phyloP scores from a whole-genome alignment of 2,329 filamentous ascomycete genomes.

The Botrytis elliptica region DNA sequence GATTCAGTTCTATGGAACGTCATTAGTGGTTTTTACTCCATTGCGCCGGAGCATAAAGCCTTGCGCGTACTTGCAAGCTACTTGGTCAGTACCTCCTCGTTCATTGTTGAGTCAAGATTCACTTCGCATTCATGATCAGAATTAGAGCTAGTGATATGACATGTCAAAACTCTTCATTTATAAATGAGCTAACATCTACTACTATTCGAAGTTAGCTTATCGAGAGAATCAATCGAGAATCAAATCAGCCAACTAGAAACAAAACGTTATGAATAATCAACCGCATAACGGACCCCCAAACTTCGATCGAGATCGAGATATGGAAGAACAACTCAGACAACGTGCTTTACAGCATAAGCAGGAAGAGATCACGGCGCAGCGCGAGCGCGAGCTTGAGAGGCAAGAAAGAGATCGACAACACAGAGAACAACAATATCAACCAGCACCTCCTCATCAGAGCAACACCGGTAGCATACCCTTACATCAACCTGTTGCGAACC shows the following conservation, averaged over 20 bases:
- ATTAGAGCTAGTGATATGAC: not conserved
- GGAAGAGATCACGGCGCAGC: constrained; percentile 57
- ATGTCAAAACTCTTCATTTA: not conserved
- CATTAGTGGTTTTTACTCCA: constrained; percentile 17
- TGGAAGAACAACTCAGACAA: constrained; percentile 54
- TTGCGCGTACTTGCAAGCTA: constrained; percentile 21
- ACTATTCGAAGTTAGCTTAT: not conserved
- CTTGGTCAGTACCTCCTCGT: constrained; percentile 16
- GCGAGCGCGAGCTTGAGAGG: constrained; percentile 50
- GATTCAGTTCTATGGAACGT: constrained; percentile 22
- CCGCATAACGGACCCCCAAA: constrained; percentile 34
- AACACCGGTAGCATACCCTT: constrained; percentile 85
- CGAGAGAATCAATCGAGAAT: not conserved
- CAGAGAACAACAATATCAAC: constrained; percentile 63
- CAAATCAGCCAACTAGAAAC: constrained; percentile 2
- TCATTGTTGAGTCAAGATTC: not conserved
- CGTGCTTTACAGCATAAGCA: constrained; percentile 49
- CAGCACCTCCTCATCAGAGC: constrained; percentile 73
- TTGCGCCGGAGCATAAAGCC: constrained; percentile 23
- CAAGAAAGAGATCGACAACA: constrained; percentile 55
- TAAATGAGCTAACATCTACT: not conserved
- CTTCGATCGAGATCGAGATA: constrained; percentile 44
- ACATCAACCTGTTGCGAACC: constrained; percentile 88
- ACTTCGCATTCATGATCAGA: constrained; percentile 1
- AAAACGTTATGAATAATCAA: constrained; percentile 36